Percentiles rank a stretch among this genome's conserved stretches.
phyloP scores from a whole-genome alignment of 768 basidiomycete genomes.

The Terana coerulea region DNA sequence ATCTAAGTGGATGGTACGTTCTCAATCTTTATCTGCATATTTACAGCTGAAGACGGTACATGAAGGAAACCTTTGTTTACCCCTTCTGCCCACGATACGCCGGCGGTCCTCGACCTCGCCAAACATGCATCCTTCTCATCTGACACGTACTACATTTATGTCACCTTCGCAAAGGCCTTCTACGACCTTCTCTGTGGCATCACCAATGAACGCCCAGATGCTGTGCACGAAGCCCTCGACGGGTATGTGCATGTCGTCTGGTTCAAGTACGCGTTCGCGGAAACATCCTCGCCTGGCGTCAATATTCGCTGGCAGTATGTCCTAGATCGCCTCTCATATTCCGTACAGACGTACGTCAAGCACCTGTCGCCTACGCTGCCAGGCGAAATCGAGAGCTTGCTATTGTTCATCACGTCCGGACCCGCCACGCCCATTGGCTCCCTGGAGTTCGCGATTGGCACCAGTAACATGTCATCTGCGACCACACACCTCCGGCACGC shows the following conservation, averaged over 20 bases:
- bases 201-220: neutral
- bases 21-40: too few relatives aligned
- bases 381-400: neutral
- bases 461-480: neutral
- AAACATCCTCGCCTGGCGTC: neutral
- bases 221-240: neutral
- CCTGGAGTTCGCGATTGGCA: neutral
- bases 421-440: neutral
- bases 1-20: neutral
- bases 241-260: neutral
- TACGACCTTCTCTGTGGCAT: neutral
- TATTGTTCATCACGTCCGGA: neutral
- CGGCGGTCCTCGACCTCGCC: neutral
- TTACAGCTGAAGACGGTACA: neutral
- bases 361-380: neutral
- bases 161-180: neutral
- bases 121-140: neutral
- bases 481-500: neutral
- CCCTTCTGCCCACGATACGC: neutral
- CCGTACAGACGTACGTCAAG: neutral
- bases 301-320: neutral
- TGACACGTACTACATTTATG: neutral
- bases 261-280: slow-evolving; percentile 1
- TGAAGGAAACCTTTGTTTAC: neutral
- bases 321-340: neutral